These are phyloP conservation scores for Phytophthora pini DNA, from an alignment of 352 stramenopile genomes.

Conservation along the genomic window DNA sequence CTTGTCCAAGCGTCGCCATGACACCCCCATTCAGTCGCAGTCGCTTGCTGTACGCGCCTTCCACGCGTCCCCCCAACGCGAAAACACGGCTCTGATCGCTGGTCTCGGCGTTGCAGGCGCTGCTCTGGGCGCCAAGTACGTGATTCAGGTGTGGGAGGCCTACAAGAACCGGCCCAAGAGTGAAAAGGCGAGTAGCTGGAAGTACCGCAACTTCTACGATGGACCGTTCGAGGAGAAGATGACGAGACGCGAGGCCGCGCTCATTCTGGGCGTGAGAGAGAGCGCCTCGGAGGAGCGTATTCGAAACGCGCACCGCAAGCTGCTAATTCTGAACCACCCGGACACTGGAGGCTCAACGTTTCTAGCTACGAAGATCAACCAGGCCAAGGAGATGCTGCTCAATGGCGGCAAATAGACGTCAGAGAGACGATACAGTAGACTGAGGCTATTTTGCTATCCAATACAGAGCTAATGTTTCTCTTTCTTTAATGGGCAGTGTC, in stretches of 20 bases:
- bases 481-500: slow-evolving; percentile 11
- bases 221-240: slow-evolving; percentile 99
- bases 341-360: slow-evolving; percentile 99
- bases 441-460: background rate
- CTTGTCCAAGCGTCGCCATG: background rate
- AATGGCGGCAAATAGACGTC: slow-evolving; percentile 56
- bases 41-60: slow-evolving; percentile 48
- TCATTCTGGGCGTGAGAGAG: slow-evolving; percentile 99
- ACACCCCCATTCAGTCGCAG: slow-evolving; percentile 8
- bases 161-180: slow-evolving; percentile 82
- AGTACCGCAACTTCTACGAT: slow-evolving; percentile 94
- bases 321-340: slow-evolving; percentile 99
- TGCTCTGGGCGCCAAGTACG: slow-evolving; percentile 81
- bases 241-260: slow-evolving; percentile 97
- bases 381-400: slow-evolving; percentile 98
- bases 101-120: slow-evolving; percentile 75
- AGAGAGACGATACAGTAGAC: slow-evolving; percentile 5
- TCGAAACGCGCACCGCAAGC: slow-evolving; percentile 97
- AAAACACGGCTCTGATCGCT: slow-evolving; percentile 64
- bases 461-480: slow-evolving; percentile 13
- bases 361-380: slow-evolving; percentile 99
- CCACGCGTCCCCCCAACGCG: slow-evolving; percentile 71
- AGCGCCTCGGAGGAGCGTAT: slow-evolving; percentile 95
- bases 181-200: slow-evolving; percentile 67
- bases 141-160: slow-evolving; percentile 75